Base-by-base conservation (phyloP, 106 monocot species). In the Agapanthus africanus region DNA sequence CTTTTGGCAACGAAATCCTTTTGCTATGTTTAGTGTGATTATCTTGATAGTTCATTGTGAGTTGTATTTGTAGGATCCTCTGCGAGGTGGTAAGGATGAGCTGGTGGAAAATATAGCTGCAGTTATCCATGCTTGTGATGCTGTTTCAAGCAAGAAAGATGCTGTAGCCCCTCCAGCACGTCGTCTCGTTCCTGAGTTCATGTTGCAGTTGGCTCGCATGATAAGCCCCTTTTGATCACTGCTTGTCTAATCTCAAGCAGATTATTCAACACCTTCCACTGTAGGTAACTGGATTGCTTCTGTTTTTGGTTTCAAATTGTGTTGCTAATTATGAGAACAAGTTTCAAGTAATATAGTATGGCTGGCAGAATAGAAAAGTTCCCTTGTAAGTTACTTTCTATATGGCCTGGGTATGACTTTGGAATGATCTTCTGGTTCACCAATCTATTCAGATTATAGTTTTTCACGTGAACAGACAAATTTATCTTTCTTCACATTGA, bases 81-180 rank as follows among this genome's bases (percentile, higher is more conserved):
- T 90, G 10, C 79, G 90, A 78, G 90, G 90, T 42, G 90, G 90
- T 69, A 78, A 70, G 54, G 85, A 90, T 79, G 80, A 80, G 57
- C 61, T 83, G 66, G 68, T 90, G 40, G 85, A 90, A 73, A 61
- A 75, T 41, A 78, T 90, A 37, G 56, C 76, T 62, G 34, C 71
- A 67, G 28, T 78, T 33, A 76, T 90, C n/a, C 28, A 80, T 68
- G 65, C 63, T 56, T 74, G 72, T 51, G 79, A 82, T 85, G 68
- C 27, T 25, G 38, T 40, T 77, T 66, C 79, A 56, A 63, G 37
- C 68, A 56, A 64, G 16, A 19, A 76, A 19, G 72, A 78, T 71
- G 65, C 61, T 63, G 71, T 40, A 67, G 70, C 77, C 69, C 61
- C 74, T 57, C 50, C 50, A 18, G 78, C 82, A 70, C 70, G 82